These are phyloP conservation scores for Suhomyces panamericanus DNA, from an alignment of 1,139 yeast species.

Conservation along the genomic window DNA sequence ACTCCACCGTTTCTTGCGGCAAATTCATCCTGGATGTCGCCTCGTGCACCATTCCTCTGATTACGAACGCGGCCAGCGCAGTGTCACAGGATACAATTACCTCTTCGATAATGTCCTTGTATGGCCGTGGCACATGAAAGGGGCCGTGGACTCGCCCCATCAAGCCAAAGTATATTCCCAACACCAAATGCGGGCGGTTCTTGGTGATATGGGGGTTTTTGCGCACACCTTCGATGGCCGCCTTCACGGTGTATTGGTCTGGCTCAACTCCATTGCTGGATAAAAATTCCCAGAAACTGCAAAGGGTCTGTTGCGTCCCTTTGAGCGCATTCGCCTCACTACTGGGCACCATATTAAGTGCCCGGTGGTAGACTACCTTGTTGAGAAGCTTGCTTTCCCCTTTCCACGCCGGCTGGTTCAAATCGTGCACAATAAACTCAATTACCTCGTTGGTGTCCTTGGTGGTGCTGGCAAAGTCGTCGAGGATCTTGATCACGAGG, in stretches of 20 bases:
- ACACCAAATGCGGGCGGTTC: slow-evolving; percentile 16
- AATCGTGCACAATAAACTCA: slow-evolving; percentile 36
- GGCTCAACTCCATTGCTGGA: slow-evolving; percentile 4
- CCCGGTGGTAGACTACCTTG: slow-evolving; percentile 30
- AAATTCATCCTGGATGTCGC: slow-evolving; percentile 23
- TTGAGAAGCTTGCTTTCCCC: slow-evolving; percentile 31
- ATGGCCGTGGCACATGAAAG: slow-evolving; percentile 3
- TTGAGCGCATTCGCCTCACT: neutral
- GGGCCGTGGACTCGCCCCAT: neutral
- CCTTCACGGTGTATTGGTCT: slow-evolving; percentile 18
- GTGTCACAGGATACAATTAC: slow-evolving; percentile 12
- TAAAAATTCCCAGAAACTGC: slow-evolving; percentile 16
- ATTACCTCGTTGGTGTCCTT: slow-evolving; percentile 28
- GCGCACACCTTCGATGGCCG: slow-evolving; percentile 16
- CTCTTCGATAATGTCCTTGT: slow-evolving; percentile 8
- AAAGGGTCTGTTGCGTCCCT: neutral
- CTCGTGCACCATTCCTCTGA: slow-evolving; percentile 29
- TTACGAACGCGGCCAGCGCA: slow-evolving; percentile 12
- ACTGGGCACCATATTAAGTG: slow-evolving; percentile 12
- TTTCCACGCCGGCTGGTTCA: slow-evolving; percentile 32
- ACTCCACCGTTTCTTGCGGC: slow-evolving; percentile 23
- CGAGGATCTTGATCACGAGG: slow-evolving; percentile 33
- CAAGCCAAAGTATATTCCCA: slow-evolving; percentile 19
- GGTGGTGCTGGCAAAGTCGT: slow-evolving; percentile 38
- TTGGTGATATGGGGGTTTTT: slow-evolving; percentile 13